phyloP scores from a whole-genome alignment of 1,284 basidiomycete species.

The Ganoderma lucidum region DNA sequence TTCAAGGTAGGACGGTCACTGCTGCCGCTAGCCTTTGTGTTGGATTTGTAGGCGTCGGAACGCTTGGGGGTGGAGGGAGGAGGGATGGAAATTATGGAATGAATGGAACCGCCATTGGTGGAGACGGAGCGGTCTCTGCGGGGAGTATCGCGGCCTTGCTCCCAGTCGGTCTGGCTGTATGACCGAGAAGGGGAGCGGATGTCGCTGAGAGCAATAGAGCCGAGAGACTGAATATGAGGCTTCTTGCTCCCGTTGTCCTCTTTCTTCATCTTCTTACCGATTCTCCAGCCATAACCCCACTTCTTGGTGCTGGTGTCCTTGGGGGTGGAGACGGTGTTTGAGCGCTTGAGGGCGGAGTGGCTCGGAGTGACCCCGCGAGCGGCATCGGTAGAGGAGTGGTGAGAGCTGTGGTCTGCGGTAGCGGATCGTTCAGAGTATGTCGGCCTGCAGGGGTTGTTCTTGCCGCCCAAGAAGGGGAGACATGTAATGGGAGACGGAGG shows the following conservation, averaged over 20 bases:
- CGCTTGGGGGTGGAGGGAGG: constrained; percentile 32
- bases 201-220: constrained; percentile 36
- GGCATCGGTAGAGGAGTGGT: constrained; percentile 38
- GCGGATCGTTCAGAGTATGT: constrained; percentile 38
- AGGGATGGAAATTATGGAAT: constrained; percentile 17
- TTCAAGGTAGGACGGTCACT: constrained; percentile 52
- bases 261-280: constrained; percentile 63
- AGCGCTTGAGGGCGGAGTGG: constrained; percentile 33
- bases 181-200: constrained; percentile 40
- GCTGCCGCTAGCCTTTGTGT: constrained; percentile 32
- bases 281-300: constrained; percentile 72
- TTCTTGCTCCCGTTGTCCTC: constrained; percentile 49
- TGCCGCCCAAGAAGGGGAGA: constrained; percentile 38
- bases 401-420: constrained; percentile 38
- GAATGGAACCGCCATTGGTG: constrained; percentile 24
- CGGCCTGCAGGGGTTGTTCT: constrained; percentile 39
- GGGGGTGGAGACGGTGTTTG: constrained; percentile 36
- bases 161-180: constrained; percentile 8
- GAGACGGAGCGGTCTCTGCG: constrained; percentile 25
- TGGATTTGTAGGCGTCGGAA: constrained; percentile 41
- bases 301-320: constrained; percentile 45
- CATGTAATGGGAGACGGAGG: constrained; percentile 42
- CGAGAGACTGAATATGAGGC: constrained; percentile 23
- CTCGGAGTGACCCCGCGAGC: constrained; percentile 40
- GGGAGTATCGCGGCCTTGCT: background rate